Evolutionary conservation across 179 eudicot genomes (phyloP), one percentile per base, ranked within the genome.

Genomic region (Nepenthes alata): DNA sequence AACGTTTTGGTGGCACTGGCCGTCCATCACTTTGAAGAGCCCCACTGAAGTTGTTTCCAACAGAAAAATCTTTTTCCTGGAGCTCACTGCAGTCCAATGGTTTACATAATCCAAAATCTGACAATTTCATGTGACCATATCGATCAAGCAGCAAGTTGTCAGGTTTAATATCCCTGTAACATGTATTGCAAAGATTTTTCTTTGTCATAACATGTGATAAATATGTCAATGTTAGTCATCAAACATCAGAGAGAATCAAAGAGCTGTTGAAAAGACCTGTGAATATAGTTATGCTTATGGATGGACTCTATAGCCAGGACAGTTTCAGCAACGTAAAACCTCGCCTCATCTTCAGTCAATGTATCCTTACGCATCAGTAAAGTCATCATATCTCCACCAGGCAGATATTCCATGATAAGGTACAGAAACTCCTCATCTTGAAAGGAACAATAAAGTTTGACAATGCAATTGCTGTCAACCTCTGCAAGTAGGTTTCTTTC

Each of bases 341-440:
- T 81, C 37, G 95, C 95, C 76, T 88, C 95, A 66, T 83, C 81
- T 81, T 88, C 95, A 5, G 89, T 88, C 65, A 88, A 62, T 41
- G 83, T 88, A 72, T 88, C 95, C 80, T 88, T 88, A 14, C 95
- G 78, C 95, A 88, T 88, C 68, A 88, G 77, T 70, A 88, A 70
- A 59, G 95, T 88, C 95, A 88, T 88, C 95, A 88, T 88, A 75
- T 88, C 95, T 63, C 95, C 95, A 63, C 95, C 95, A 55, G 95
- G 95, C 53, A 88, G 80, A 71, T 88, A 88, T 72, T 88, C 95
- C 95, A 88, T 88, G 62, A 88, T 72, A 37, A 88, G 87, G 62
- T 88, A 88, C 13, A 88, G 87, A 76, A 74, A 83, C 81, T 88
- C 95, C 53, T 88, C 95, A 65, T 88, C 95, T 83, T 88, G 95